Conservation (phyloP, 2,329 filamentous ascomycete species). For the Eutypella sp. region DNA sequence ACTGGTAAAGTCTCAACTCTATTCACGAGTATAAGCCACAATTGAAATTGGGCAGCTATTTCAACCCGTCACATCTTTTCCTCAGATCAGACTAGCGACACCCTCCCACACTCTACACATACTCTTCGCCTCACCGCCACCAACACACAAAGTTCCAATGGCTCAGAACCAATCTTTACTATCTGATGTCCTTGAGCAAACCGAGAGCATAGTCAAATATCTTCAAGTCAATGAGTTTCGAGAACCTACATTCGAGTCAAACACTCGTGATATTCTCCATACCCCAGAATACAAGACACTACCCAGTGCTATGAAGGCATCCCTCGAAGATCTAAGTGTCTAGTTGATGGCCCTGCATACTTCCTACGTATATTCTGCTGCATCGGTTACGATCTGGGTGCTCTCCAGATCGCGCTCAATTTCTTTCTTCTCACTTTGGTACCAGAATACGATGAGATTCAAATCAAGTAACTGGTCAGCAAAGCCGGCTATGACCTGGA, state of each 20-base stretch:
- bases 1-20: no score
- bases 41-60: no score
- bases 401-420: constrained; percentile 13
- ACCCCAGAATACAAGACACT: constrained; percentile 3
- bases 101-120: no score
- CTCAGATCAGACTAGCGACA: no score
- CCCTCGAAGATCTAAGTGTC: constrained; percentile 9
- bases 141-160: no score
- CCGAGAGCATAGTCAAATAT: constrained; percentile 1
- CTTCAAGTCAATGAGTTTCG: constrained; percentile 3
- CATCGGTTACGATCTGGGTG: constrained; percentile 15
- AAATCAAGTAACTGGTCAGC: constrained; percentile 12
- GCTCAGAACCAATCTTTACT: no score
- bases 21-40: no score
- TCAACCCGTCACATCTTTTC: no score
- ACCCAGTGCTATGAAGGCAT: constrained; percentile 3
- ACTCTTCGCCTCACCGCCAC: no score
- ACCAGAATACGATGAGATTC: constrained; percentile 11
- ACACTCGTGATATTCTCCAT: not conserved
- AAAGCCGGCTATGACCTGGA: constrained; percentile 18
- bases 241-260: constrained; percentile 1
- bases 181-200: not conserved
- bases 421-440: constrained; percentile 23
- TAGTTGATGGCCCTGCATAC: constrained; percentile 7
- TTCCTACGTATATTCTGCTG: constrained; percentile 1